Conservation (phyloP, 257 asterid species). For the Salvia rosmarinus region DNA sequence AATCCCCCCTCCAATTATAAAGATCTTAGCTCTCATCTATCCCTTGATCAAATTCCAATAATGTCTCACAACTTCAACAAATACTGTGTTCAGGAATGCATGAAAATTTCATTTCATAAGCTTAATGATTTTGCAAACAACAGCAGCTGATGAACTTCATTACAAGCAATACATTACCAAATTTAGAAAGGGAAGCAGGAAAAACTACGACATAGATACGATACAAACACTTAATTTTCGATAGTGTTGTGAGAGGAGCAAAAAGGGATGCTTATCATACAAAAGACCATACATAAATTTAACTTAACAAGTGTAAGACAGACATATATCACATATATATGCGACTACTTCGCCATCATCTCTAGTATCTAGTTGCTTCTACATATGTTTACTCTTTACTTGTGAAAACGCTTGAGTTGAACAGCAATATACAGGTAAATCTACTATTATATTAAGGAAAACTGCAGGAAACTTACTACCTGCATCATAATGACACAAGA, state of each 20-base stretch:
- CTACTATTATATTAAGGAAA: conserved; percentile 6
- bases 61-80: not conserved
- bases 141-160: not conserved
- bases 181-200: not conserved
- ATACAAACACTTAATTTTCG: not conserved
- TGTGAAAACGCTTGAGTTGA: conserved; percentile 16
- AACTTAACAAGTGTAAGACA: not conserved
- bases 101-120: not conserved
- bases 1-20: too few species aligned
- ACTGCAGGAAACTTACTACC: conserved; percentile 20
- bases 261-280: not conserved
- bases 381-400: not conserved
- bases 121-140: not conserved
- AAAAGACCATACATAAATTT: not conserved
- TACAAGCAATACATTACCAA: not conserved
- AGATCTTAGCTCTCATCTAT: not conserved
- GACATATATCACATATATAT: not conserved
- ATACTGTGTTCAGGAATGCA: not conserved
- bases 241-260: not conserved
- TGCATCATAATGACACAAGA: not conserved
- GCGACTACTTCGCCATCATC: not conserved
- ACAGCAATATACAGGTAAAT: conserved; percentile 25
- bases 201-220: not conserved
- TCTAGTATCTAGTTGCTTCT: conserved; percentile 23
- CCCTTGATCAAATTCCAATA: not conserved